Base-by-base conservation (phyloP, 108 stramenopile genomes). In the Fragilaria radians region DNA sequence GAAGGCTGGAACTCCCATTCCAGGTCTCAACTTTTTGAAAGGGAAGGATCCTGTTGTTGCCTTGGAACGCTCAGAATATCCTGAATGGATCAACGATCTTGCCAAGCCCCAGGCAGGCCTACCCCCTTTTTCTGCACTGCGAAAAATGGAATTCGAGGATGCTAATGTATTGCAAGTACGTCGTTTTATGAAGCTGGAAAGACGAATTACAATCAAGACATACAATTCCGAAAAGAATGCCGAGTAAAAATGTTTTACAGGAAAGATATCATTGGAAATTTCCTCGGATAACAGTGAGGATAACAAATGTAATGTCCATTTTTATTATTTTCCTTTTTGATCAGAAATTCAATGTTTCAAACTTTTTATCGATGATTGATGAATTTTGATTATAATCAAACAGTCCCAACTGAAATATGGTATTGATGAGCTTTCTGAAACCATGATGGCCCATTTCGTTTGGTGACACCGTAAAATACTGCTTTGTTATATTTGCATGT, bases 1-100 rank as follows among this genome's bases (percentile, higher is more conserved):
- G 66, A 79, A 74, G 49, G 56, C 76, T 1, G 82, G 82, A 0
- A 79, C 82, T 2, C 72, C 65, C 22, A 79, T 83, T 32, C 72
- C 76, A 4, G 82, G 82, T 19, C 66, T 83, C 18, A 59, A 77
- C 30, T 54, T 73, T 32, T 71, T 77, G 54, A 71, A 72, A 22
- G 67, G 72, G 28, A 34, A 60, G 29, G 67, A 73, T 36, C 61
- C 76, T 4, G 30, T 57, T 1, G 68, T 74, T n/a, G 70, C 73
- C 21, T 45, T 65, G 52, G 66, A 69, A 19, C 61, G 81, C 9
- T 17, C 26, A 1, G 78, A 83, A 46, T 83, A 83, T 62, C 82
- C 82, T 27, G 46, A 48, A 19, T 83, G 82, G 82, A 70, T 83
- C 25, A 52, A 53, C 36, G 31, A 59, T 7, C 54, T 83, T 21